phyloP scores from a whole-genome alignment of 352 stramenopile genomes.

The Globisporangium ultimum region DNA sequence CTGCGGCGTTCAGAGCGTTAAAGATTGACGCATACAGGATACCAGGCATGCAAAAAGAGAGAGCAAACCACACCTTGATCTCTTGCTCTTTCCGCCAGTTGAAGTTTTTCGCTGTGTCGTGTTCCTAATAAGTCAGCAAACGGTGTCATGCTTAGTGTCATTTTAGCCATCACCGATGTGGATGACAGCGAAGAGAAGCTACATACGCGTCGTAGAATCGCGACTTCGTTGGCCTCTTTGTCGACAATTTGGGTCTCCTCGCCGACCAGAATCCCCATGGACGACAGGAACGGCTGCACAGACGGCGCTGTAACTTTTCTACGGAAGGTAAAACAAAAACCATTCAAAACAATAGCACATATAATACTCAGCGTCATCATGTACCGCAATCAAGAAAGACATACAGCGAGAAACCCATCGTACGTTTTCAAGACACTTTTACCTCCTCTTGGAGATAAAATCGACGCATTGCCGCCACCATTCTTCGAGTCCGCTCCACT shows the following conservation, averaged over 20 bases:
- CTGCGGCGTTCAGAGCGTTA: conserved; percentile 10
- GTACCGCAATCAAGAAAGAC: background rate
- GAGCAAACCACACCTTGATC: conserved; percentile 39
- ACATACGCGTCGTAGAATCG: conserved; percentile 53
- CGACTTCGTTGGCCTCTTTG: conserved; percentile 75
- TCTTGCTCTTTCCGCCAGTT: conserved; percentile 72
- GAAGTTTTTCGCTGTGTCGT: conserved; percentile 59
- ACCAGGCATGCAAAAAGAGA: background rate
- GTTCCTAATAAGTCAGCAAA: conserved; percentile 34
- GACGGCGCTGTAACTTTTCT: conserved; percentile 67
- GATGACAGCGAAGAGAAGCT: background rate
- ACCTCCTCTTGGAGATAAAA: conserved; percentile 33
- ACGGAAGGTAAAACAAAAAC: too few species aligned
- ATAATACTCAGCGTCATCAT: background rate
- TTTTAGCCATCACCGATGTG: background rate
- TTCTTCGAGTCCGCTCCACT: conserved; percentile 34
- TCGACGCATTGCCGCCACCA: conserved; percentile 20
- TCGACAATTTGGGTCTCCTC: conserved; percentile 80
- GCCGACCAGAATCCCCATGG: conserved; percentile 65
- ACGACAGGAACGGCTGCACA: conserved; percentile 69
- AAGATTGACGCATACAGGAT: background rate
- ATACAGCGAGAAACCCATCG: background rate
- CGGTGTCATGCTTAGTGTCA: conserved; percentile 1
- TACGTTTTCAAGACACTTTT: conserved; percentile 46
- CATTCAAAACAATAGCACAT: conserved; percentile 1